Percentiles rank a stretch among this genome's conserved stretches.
phyloP scores from a whole-genome alignment of 139 green algal genomes.

The Closterium sp. region DNA sequence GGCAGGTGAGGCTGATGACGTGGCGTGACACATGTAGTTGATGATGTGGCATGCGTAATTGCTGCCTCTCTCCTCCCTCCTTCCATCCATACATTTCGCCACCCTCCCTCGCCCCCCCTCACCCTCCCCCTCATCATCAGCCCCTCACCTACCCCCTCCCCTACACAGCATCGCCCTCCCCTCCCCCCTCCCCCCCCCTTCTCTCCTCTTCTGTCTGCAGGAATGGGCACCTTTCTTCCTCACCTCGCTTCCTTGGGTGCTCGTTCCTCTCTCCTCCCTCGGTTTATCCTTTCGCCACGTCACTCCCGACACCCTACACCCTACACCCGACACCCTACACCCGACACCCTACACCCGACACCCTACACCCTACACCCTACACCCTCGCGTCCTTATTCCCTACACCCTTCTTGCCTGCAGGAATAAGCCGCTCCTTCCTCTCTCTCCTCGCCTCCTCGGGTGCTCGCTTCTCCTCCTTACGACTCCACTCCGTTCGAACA shows the following conservation, averaged over 20 bases:
- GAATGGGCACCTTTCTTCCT: too few species aligned
- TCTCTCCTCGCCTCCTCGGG: neutral
- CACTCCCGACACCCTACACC: too few species aligned
- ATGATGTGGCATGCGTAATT: neutral
- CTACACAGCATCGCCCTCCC: too few species aligned
- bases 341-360: neutral
- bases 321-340: too few species aligned
- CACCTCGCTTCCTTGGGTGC: too few species aligned
- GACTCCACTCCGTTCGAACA: slow-evolving; percentile 1
- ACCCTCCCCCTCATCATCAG: too few species aligned
- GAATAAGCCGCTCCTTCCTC: neutral
- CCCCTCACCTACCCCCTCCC: too few species aligned
- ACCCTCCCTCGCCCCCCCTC: neutral
- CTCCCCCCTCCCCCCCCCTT: too few species aligned
- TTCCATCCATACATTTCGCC: neutral
- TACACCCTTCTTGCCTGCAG: neutral
- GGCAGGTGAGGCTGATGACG: slow-evolving; percentile 10
- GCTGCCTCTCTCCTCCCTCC: too few species aligned
- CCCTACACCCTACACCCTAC: neutral
- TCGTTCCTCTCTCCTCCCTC: too few species aligned
- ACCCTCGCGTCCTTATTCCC: neutral
- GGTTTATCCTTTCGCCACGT: too few species aligned
- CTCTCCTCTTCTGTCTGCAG: too few species aligned
- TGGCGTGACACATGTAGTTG: neutral
- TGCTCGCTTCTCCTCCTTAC: neutral